Conservation (phyloP, 2,329 filamentous ascomycete genomes). For the Chrysosporium queenslandicum region DNA sequence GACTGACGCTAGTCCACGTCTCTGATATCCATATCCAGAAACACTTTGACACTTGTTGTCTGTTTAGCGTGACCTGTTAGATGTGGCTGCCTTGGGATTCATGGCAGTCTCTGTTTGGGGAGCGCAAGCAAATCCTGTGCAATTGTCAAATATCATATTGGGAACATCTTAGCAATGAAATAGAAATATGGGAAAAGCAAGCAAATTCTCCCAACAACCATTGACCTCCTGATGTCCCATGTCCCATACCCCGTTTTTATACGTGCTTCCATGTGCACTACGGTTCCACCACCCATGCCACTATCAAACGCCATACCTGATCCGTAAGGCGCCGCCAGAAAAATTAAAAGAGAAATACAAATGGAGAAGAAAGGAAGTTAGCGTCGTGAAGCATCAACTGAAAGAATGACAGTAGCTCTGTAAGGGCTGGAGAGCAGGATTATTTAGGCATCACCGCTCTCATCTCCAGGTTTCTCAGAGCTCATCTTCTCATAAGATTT, state of each 20-base stretch:
- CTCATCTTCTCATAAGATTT: conserved; percentile 34
- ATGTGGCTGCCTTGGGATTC: too few relatives aligned
- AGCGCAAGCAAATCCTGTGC: neutral
- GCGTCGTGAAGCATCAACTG: neutral
- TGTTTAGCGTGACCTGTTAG: too few relatives aligned
- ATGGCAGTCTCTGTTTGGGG: too few relatives aligned
- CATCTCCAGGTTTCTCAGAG: conserved; percentile 10
- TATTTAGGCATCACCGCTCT: neutral
- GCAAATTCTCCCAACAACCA: neutral
- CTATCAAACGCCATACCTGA: conserved; percentile 1
- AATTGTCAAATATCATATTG: neutral
- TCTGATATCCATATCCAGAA: too few relatives aligned
- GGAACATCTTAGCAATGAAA: neutral
- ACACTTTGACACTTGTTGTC: too few relatives aligned
- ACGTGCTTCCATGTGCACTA: too few relatives aligned
- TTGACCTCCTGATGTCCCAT: neutral
- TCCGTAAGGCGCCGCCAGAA: neutral
- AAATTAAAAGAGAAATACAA: neutral
- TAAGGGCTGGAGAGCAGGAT: neutral
- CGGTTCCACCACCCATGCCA: neutral
- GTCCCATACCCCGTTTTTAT: neutral
- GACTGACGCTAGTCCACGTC: neutral
- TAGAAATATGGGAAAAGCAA: neutral
- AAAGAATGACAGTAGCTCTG: neutral
- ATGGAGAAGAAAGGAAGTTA: neutral